Conservation (phyloP, 495 filamentous ascomycete species). For the Amorphotheca resinae region DNA sequence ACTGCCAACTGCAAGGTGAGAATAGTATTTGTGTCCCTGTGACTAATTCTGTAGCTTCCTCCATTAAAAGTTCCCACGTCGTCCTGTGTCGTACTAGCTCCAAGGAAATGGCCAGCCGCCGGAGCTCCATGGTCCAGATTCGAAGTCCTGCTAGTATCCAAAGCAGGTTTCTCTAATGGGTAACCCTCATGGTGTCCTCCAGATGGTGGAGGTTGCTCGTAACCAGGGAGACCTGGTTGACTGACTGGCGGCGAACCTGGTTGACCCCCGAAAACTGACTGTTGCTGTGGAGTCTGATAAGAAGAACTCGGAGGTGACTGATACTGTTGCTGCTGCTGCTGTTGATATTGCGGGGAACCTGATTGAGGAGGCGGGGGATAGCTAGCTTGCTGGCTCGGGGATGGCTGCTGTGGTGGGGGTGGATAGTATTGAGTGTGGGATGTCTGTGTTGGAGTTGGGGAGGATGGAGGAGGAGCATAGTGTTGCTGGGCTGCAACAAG, state of each 20-base stretch:
- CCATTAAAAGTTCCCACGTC: conserved; percentile 93
- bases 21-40: conserved; percentile 82
- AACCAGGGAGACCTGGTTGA: conserved; percentile 15
- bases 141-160: conserved; percentile 20
- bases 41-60: conserved; percentile 84
- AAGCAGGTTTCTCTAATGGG: conserved; percentile 16
- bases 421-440: conserved; percentile 22
- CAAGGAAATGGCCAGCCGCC: conserved; percentile 40
- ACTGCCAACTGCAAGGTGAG: conserved; percentile 82
- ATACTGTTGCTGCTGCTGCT: conserved; percentile 20
- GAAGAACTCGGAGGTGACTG: conserved; percentile 15
- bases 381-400: conserved; percentile 13
- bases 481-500: conserved; percentile 22
- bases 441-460: conserved; percentile 14
- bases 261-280: background rate
- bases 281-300: conserved; percentile 15
- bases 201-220: conserved; percentile 19
- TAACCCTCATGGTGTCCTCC: conserved; percentile 12
- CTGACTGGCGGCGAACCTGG: background rate
- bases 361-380: conserved; percentile 5
- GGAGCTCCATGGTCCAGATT: conserved; percentile 36
- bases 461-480: conserved; percentile 26
- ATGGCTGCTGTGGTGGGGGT: conserved; percentile 22
- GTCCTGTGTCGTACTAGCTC: conserved; percentile 51
- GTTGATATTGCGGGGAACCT: conserved; percentile 12